Evolutionary conservation across 2,329 filamentous ascomycete genomes (phyloP), one percentile per base, ranked within the genome.

Genomic region (Cucurbitaria berberidis): DNA sequence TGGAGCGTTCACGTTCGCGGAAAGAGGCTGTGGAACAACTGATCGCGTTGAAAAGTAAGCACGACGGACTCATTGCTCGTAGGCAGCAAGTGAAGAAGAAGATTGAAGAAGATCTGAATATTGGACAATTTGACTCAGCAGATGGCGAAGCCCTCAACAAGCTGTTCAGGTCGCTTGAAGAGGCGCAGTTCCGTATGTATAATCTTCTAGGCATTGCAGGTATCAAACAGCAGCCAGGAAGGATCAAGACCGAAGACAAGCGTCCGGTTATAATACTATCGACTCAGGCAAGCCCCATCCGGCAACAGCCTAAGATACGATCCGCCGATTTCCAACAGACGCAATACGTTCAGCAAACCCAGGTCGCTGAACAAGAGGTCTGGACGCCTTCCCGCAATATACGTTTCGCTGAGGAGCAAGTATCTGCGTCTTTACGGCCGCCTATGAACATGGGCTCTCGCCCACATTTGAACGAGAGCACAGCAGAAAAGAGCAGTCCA

Each of bases 1-100:
- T 73, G 42, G 54, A 67, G 32, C 50, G 60, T 35, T 49, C 66
- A 18, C 68, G 64, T 30, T 58, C 58, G 7, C 64, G 56, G 29
- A 74, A 73, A 47, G 66, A 68, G 11, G 69, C 71, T n/a, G 40
- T 74, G 1, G 66, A 74, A 45, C 58, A 66, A 21, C 47, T 75
- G 38, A 54, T 66, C 1, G 13, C 26, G 5, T 36, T 73, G 18
- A 67, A 66, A 15, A 30, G 32, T 5, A 57, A 56, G 24, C 57
- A 70, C 38, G 56, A 67, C 3, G 50, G 62, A 18, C 40, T 67
- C 24, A 51, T 48, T 38, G 24, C 44, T 6, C 60, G 67, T 47
- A 59, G 66, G 26, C 57, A 63, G 32, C 51, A 57, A 11, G 45
- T 72, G 13, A 67, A 66, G 44, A 58, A 57, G 16, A 70, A 70